A percentile compares a stretch with the other conserved stretches of the same genome.
Evolutionary conservation across 371 early-diverging fungal species (phyloP).

Genomic region (Fennellomyces sp.): DNA sequence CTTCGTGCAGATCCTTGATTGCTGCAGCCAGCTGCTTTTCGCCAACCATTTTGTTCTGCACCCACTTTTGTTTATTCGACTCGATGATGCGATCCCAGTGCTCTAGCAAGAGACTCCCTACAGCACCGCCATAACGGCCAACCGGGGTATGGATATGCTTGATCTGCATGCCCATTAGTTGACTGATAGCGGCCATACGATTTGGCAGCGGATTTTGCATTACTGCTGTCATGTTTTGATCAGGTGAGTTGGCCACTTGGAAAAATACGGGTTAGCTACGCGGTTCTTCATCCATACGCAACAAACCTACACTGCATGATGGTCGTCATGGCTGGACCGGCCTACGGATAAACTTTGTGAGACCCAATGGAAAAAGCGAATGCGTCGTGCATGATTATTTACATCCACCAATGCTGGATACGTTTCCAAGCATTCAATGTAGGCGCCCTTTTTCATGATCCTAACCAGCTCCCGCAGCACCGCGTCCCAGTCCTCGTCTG

Average conservation of each 20-base stretch:
- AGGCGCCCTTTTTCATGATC: conserved; percentile 51
- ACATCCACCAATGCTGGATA: conserved; percentile 46
- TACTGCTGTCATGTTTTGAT: background rate
- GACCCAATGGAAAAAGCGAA: background rate
- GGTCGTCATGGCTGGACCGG: conserved; percentile 40
- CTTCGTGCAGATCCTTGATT: conserved; percentile 27
- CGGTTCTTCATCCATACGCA: conserved; percentile 1
- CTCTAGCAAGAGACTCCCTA: conserved; percentile 37
- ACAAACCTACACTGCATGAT: conserved; percentile 29
- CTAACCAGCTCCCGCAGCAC: conserved; percentile 37
- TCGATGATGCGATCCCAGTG: conserved; percentile 44
- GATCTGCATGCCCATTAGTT: conserved; percentile 42
- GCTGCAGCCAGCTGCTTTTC: conserved; percentile 39
- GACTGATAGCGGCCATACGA: conserved; percentile 34
- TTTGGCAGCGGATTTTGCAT: conserved; percentile 44
- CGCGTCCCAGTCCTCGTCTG: conserved; percentile 43
- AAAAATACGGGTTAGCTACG: no score
- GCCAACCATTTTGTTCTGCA: conserved; percentile 30
- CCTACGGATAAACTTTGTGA: background rate
- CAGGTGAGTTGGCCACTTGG: background rate
- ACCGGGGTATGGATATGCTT: conserved; percentile 48
- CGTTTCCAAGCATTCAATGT: conserved; percentile 48
- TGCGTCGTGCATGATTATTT: background rate
- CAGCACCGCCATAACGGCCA: conserved; percentile 36
- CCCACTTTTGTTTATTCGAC: conserved; percentile 32